These are phyloP conservation scores for Fusarium anthophilum DNA, from an alignment of 2,329 filamentous ascomycete species.

Conservation along the genomic window DNA sequence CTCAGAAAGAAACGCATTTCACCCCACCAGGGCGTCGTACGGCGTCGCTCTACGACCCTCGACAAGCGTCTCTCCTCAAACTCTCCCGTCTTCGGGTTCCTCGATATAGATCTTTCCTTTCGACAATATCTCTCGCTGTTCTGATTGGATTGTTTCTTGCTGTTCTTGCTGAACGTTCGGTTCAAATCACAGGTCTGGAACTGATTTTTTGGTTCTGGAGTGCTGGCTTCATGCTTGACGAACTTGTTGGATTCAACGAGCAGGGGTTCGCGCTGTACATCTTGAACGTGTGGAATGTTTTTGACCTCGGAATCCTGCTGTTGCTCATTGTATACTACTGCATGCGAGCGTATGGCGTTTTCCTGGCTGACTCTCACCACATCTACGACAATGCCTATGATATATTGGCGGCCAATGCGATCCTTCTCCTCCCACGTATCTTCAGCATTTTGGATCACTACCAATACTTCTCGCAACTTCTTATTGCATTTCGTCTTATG, in stretches of 20 bases:
- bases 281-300: slow-evolving; percentile 98
- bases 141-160: slow-evolving; percentile 87
- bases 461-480: slow-evolving; percentile 92
- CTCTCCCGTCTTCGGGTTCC: slow-evolving; percentile 90
- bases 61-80: slow-evolving; percentile 90
- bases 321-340: slow-evolving; percentile 90
- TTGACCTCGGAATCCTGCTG: slow-evolving; percentile 89
- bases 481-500: slow-evolving; percentile 96
- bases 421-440: slow-evolving; percentile 87
- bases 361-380: slow-evolving; percentile 77
- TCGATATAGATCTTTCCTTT: slow-evolving; percentile 89
- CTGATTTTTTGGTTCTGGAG: slow-evolving; percentile 98
- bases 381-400: slow-evolving; percentile 91
- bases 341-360: slow-evolving; percentile 86
- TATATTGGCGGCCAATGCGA: slow-evolving; percentile 89
- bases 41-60: slow-evolving; percentile 88
- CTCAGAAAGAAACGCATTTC: slow-evolving; percentile 45
- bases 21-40: slow-evolving; percentile 69
- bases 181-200: slow-evolving; percentile 84
- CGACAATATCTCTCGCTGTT: slow-evolving; percentile 85
- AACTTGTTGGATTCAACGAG: slow-evolving; percentile 95
- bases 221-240: slow-evolving; percentile 95
- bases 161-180: slow-evolving; percentile 78
- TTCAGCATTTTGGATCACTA: slow-evolving; percentile 96
- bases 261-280: slow-evolving; percentile 96